These are phyloP conservation scores for Suhomyces atakaporum DNA, from an alignment of 1,139 yeast genomes.

Conservation along the genomic window DNA sequence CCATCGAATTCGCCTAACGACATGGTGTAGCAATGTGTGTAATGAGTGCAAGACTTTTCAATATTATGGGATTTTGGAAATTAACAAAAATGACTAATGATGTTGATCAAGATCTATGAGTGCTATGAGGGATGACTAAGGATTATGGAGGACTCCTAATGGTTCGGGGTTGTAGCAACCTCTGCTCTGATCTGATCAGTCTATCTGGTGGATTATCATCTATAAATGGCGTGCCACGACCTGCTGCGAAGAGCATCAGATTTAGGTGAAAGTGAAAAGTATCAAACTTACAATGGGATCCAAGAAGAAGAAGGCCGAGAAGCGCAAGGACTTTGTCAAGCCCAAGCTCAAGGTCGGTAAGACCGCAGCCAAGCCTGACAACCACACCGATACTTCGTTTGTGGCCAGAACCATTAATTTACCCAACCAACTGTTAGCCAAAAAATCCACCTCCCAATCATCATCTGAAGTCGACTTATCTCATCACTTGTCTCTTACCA, in stretches of 20 bases:
- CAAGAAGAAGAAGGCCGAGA: constrained; percentile 62
- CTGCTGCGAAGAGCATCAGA: neutral
- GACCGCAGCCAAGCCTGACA: constrained; percentile 65
- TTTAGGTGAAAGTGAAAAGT: neutral
- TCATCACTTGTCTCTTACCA: constrained; percentile 65
- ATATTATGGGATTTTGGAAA: no score
- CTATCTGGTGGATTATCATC: no score
- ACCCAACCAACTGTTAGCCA: constrained; percentile 53
- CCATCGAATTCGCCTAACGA: constrained; percentile 26
- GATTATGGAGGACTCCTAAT: no score
- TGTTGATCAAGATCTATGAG: no score
- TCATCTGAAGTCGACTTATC: constrained; percentile 45
- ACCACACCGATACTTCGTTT: constrained; percentile 84
- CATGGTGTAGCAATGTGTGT: neutral
- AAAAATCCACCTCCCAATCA: constrained; percentile 15
- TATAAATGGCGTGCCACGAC: constrained; percentile 2
- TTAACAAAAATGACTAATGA: no score
- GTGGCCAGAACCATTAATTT: constrained; percentile 70
- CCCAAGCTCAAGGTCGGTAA: constrained; percentile 90
- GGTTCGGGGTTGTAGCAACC: no score
- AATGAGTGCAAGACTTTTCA: no score
- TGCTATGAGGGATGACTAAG: no score
- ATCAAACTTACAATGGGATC: constrained; percentile 45
- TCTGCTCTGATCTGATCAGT: no score
- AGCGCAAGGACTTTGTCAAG: constrained; percentile 74